Evolutionary conservation across 768 basidiomycete species (phyloP).

Genomic region (Lentinula edodes): DNA sequence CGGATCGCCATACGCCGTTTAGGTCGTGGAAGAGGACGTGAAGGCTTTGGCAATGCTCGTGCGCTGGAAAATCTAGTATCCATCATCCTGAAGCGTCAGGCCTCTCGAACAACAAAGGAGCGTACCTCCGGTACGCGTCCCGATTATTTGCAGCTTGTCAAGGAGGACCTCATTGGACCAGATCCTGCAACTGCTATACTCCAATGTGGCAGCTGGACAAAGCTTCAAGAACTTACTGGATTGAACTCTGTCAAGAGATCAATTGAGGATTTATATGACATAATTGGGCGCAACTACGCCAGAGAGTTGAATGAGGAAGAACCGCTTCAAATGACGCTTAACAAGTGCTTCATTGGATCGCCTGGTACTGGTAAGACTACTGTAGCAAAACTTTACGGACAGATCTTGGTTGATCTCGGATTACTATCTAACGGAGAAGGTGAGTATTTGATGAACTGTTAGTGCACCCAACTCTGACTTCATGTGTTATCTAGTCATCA

Average conservation of each 20-base stretch:
- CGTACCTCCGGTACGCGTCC: conserved; percentile 20
- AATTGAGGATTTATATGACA: conserved; percentile 27
- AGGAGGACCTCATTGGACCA: conserved; percentile 40
- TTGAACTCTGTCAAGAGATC: conserved; percentile 31
- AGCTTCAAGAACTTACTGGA: conserved; percentile 30
- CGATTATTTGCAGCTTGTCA: conserved; percentile 29
- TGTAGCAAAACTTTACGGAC: conserved; percentile 62
- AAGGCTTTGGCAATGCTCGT: conserved; percentile 42
- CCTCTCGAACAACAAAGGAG: conserved; percentile 24
- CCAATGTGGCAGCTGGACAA: conserved; percentile 28
- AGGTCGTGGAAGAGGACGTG: conserved; percentile 30
- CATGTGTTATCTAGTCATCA: conserved; percentile 36
- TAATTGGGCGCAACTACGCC: conserved; percentile 31
- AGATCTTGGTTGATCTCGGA: conserved; percentile 53
- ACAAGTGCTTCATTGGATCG: conserved; percentile 56
- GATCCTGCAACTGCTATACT: conserved; percentile 31
- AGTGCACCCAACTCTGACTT: too few species aligned
- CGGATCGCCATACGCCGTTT: conserved; percentile 36
- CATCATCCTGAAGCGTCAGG: conserved; percentile 32
- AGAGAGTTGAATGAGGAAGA: conserved; percentile 37
- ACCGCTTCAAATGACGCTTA: conserved; percentile 33
- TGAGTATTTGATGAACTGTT: conserved; percentile 32
- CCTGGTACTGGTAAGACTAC: conserved; percentile 73
- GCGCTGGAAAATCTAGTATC: conserved; percentile 33
- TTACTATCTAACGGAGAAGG: conserved; percentile 74